Conservation (phyloP, 495 filamentous ascomycete genomes). For the Podospora comata region DNA sequence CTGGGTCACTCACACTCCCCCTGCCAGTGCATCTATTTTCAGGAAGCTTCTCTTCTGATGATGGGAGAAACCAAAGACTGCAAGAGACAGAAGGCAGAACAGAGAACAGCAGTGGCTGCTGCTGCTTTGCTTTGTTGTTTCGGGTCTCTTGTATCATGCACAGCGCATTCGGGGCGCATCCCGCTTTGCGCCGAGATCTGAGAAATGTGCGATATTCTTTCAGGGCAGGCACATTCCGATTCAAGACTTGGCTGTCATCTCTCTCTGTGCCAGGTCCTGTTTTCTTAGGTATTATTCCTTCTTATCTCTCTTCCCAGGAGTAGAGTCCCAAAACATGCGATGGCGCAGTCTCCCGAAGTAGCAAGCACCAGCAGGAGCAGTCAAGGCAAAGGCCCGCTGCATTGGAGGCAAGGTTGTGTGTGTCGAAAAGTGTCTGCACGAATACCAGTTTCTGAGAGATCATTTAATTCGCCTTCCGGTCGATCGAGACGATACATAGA, state of each 20-base stretch:
- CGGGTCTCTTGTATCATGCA: background rate
- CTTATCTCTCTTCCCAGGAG: background rate
- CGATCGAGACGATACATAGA: background rate
- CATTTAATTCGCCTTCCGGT: background rate
- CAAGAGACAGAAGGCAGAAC: background rate
- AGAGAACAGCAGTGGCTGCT: background rate
- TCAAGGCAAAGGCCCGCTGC: background rate
- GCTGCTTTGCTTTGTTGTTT: slow-evolving; percentile 3
- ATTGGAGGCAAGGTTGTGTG: background rate
- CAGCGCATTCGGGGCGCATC: slow-evolving; percentile 1
- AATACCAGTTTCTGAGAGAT: background rate
- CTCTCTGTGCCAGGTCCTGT: background rate
- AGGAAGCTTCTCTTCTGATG: no score
- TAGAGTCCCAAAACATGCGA: background rate
- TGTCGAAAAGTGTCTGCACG: background rate
- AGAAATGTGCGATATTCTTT: background rate
- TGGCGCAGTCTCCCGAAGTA: background rate
- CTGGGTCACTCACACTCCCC: no score
- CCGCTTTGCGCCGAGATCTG: slow-evolving; percentile 4
- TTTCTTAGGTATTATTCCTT: background rate
- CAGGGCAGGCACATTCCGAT: background rate
- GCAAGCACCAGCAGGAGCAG: background rate
- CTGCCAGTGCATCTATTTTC: no score
- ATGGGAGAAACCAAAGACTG: no score
- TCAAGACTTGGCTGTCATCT: background rate